Evolutionary conservation across 2,329 filamentous ascomycete genomes (phyloP), one percentile per base, ranked within the genome.

Genomic region (Sarocladium kiliense): DNA sequence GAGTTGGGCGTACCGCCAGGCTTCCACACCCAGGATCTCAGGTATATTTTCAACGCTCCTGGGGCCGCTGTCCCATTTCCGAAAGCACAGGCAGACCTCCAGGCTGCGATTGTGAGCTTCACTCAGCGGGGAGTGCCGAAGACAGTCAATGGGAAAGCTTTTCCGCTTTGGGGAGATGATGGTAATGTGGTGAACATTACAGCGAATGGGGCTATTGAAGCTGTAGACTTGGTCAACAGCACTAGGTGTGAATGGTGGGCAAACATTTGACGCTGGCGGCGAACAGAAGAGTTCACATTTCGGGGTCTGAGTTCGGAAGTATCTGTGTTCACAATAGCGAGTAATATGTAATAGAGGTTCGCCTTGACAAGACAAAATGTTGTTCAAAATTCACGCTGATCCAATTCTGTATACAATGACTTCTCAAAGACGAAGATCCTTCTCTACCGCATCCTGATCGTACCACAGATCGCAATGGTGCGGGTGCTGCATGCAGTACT

Each of bases 401-500:
- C 44, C 23, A 47, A 4, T 27, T n/a, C 3, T 27, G 44, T 30
- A 47, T 16, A 21, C 27, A 51, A 34, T 7, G 27, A 32, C 5
- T 12, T 3, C 19, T 36, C 36, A 32, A 34, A 45, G 53, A 37
- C 27, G 30, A 5, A 26, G 23, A n/a, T 26, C 54, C 58, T 56
- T 61, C n/a, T 58, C 44, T 3, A 65, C 57, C 9, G 63, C 70
- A 12, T 67, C 74, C 70, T 83, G 81, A 58, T 83, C 66, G 36
- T 75, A 73, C 60, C 77, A 74, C 21, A 82, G 61, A 65, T 83
- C 81, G 59, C 81, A 84, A 54, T 76, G 72, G 64, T 84, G 81
- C 12, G 80, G 79, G 61, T 83, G 74, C 68, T 80, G 73, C 51
- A 79, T 59, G 62, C 81, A 84, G 62, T 81, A 83, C 68, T 81